Base-by-base conservation (phyloP, 225 moss, liverwort and hornwort genomes). In the Polytrichum commune region DNA sequence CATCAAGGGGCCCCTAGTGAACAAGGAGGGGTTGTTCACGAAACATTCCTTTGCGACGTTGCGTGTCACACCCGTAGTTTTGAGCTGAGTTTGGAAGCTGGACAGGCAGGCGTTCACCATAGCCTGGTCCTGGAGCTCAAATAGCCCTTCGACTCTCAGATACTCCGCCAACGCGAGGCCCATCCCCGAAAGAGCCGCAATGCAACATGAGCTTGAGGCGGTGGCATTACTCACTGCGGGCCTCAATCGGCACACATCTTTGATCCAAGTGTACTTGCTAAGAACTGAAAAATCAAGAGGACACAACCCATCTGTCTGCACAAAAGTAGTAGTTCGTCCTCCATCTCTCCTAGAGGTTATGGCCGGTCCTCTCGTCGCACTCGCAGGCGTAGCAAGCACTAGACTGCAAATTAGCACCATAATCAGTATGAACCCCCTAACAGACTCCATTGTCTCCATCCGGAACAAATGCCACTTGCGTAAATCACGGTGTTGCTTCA, bases 281-380 rank as follows among this genome's bases (percentile, higher is more conserved):
- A 75, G 68, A 28, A 75, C 72, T 54, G 82, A 78, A 54, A 82
- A 82, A 56, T 82, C 82, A 13, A 82, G 68, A 32, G 78, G 78
- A 54, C 82, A 78, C 53, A 46, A 56, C 33, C 54, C 60, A 62
- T 67, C 62, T 6, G 56, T 25, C 13, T 54, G 25, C 68, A 61
- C 46, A 25, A 69, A 38, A 64, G 29, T 56, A 23, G 26, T 13
- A 24, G 24, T 29, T 13, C 57, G 9, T 54, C 64, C 53, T 56
- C 25, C 67, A 68, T 38, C 72, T 29, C 29, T 29, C 62, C 32
- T 74, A 22, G 63, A 29, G 28, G 29, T 63, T 55, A 35, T 55
- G 69, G 66, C 54, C 53, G 66, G 74, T 55, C 61, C 66, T 19
- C 53, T 64, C 28, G 62, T 67, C 56, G 60, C 30, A 23, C 68